phyloP scores from a whole-genome alignment of 2,329 filamentous ascomycete species.

The Penicillium sp. region DNA sequence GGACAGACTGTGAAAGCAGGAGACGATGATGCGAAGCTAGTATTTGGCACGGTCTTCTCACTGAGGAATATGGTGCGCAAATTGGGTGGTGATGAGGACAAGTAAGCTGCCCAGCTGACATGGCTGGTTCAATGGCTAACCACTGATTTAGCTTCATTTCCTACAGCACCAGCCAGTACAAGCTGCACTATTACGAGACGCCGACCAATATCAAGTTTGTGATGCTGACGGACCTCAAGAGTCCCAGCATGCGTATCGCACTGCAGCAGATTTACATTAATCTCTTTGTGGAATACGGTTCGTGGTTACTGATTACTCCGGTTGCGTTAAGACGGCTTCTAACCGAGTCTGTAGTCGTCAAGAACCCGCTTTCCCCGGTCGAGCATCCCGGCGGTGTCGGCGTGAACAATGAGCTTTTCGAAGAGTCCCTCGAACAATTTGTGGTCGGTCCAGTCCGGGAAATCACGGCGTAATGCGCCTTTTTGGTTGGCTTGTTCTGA shows the following conservation, averaged over 20 bases:
- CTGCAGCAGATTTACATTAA: conserved; percentile 98
- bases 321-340: neutral
- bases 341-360: conserved; percentile 47
- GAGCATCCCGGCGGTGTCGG: conserved; percentile 59
- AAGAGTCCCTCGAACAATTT: conserved; percentile 52
- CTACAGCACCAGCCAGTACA: conserved; percentile 91
- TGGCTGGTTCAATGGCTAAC: neutral
- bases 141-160: conserved; percentile 68
- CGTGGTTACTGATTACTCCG: conserved; percentile 5
- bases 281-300: conserved; percentile 92
- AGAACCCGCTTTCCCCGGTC: conserved; percentile 57
- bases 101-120: conserved; percentile 35
- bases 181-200: conserved; percentile 98
- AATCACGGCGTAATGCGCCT: neutral
- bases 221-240: conserved; percentile 86
- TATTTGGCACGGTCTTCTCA: conserved; percentile 95
- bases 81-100: conserved; percentile 85
- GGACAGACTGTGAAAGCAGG: conserved; percentile 48
- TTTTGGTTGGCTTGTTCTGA: conserved; percentile 19
- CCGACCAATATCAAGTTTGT: conserved; percentile 93
- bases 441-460: conserved; percentile 37
- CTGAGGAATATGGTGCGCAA: conserved; percentile 95
- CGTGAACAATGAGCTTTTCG: conserved; percentile 61
- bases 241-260: conserved; percentile 85
- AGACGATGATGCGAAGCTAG: conserved; percentile 86